Evolutionary conservation across 768 basidiomycete genomes (phyloP), one percentile per base, ranked within the genome.

Genomic region (Boletales sp.): DNA sequence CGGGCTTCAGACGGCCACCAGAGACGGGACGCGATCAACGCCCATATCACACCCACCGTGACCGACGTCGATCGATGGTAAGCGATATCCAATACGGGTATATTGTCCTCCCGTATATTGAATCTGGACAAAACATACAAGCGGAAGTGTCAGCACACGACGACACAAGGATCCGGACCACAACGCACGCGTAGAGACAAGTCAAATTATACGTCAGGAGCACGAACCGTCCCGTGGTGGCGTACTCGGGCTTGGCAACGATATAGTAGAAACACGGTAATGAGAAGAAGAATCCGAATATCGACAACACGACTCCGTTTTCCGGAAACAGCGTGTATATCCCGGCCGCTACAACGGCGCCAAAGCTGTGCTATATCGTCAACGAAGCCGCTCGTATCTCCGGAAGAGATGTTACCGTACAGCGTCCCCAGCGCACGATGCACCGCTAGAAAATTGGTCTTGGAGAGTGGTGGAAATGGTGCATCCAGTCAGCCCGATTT

Each of bases 1-100:
- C 95, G 74, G 0, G 96, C 96, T 61, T 96, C 94, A 9, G 89
- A 81, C 1, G 96, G 96, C 95, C 94, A 98, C 89, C 94, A 93
- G 55, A 87, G 86, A 41, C 91, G 75, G 5, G 90, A 93, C 18
- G 96, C 83, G 43, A 97, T 70, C 4, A 85, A 80, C 0, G 94
- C 94, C 89, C 90, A 98, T 2, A 94, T 63, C 3, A 94, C 90
- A 8, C 95, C 96, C 8, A 79, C 78, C 1, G 78, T 87, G 17
- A 99, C 95, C 31, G 94, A 80, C 5, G 86, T 57, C 1, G 86
- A 86, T 41, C 96, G 86, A 59, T 86, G 82, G 31, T 79, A 73
- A 0, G 93, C 95, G 45, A 96, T 81, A 30, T 79, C 69, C 32
- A 82, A 56, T 0, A 90, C 85, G 2, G 82, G 79, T 46, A 81